Evolutionary conservation across 192 early-diverging fungal species (phyloP).

Genomic region (Coemansia sp.): DNA sequence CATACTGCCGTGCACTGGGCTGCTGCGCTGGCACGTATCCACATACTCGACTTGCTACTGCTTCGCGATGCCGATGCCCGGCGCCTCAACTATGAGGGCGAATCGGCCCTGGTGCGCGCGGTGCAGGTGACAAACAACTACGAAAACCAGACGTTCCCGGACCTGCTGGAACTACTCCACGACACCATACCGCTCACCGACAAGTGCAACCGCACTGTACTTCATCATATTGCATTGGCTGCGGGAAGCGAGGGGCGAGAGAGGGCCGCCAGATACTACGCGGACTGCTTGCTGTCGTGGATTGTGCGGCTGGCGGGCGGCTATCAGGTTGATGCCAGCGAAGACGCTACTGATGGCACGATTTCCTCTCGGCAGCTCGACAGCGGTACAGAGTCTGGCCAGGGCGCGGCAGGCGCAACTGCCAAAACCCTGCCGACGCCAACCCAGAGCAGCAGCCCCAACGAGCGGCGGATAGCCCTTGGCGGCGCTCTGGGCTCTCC

Average conservation of each 20-base stretch:
- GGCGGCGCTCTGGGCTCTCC: not conserved
- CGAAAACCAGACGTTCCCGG: slow-evolving; percentile 72
- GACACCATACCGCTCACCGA: slow-evolving; percentile 72
- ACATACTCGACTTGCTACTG: slow-evolving; percentile 70
- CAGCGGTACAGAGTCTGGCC: not conserved
- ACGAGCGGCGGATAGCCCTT: not conserved
- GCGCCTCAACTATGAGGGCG: slow-evolving; percentile 70
- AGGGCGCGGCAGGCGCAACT: not conserved
- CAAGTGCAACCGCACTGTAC: slow-evolving; percentile 72
- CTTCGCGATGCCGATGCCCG: slow-evolving; percentile 66
- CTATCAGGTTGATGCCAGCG: slow-evolving; percentile 31
- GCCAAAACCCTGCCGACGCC: slow-evolving; percentile 23
- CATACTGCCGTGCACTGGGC: slow-evolving; percentile 97
- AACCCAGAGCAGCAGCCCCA: slow-evolving; percentile 27
- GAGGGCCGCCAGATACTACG: slow-evolving; percentile 78
- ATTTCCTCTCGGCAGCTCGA: not conserved
- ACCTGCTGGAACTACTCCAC: slow-evolving; percentile 65
- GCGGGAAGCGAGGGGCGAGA: slow-evolving; percentile 66
- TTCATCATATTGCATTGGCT: slow-evolving; percentile 83
- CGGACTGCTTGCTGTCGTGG: slow-evolving; percentile 75
- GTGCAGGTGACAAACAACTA: slow-evolving; percentile 84
- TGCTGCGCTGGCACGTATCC: slow-evolving; percentile 73
- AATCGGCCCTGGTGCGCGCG: slow-evolving; percentile 83
- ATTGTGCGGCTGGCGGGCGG: slow-evolving; percentile 51
- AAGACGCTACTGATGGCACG: not conserved